Percentiles rank a stretch among this genome's conserved stretches.
Conservation (phyloP, 1,284 basidiomycete species). For the Phellopilus nigrolimitatus region DNA sequence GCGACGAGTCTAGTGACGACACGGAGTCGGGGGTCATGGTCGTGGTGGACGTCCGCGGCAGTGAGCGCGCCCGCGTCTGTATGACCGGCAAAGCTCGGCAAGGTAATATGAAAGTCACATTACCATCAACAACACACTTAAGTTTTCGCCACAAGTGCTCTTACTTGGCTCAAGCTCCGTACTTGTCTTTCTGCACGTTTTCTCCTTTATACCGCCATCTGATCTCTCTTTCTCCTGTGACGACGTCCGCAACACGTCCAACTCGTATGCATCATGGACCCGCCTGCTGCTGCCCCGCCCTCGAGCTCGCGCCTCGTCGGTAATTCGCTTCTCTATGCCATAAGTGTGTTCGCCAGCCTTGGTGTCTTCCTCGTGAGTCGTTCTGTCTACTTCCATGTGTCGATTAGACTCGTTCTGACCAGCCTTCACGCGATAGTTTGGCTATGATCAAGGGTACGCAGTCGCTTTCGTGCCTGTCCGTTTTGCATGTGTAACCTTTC, state of each 20-base stretch:
- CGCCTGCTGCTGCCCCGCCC: constrained; percentile 26
- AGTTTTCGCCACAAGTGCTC: not conserved
- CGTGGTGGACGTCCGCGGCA: not conserved
- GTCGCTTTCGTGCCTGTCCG: constrained; percentile 29
- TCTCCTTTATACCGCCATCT: not conserved
- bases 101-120: not conserved
- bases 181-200: not conserved
- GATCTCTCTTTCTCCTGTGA: not conserved
- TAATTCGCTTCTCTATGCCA: constrained; percentile 74
- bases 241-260: not conserved
- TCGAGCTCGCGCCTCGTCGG: constrained; percentile 57
- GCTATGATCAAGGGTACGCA: constrained; percentile 86
- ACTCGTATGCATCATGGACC: constrained; percentile 45
- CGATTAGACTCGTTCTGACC: constrained; percentile 23
- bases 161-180: too few species aligned
- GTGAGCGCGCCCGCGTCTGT: not conserved
- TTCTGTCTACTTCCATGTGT: constrained; percentile 24
- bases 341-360: constrained; percentile 81
- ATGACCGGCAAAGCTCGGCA: not conserved
- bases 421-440: constrained; percentile 52
- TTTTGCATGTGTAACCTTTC: not conserved
- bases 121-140: not conserved
- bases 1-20: constrained; percentile 38
- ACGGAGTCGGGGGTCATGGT: constrained; percentile 39
- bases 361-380: constrained; percentile 86